Evolutionary conservation across 164 flowering plant genomes (phyloP), one percentile per base, ranked within the genome.

Genomic region (Vitis rotundifolia): DNA sequence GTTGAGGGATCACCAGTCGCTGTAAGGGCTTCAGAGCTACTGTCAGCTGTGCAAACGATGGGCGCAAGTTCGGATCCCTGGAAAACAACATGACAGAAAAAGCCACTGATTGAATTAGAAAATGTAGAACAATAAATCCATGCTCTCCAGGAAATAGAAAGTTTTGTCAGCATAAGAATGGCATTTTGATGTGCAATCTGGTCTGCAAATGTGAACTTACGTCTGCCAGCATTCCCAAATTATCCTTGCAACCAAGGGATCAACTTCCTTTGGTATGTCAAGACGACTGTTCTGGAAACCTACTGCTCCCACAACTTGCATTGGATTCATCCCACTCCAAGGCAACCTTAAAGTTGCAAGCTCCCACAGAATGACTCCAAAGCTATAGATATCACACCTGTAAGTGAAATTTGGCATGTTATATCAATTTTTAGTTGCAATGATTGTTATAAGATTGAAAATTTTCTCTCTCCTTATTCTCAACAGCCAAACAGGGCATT

Each of bases 271-370:
- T 31, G 99, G 93, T 73, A 94, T 91, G 37, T 94, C 99, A 18
- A 91, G 94, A 28, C 96, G 89, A 3, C 91, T 93, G 70, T 92
- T 89, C 76, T 91, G 98, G 78, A 94, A 94, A 61, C 99, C 98
- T 51, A 94, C 99, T 29, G 99, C 99, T 64, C 99, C 99, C 11
- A 96, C 97, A 62, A 96, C 99, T 84, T 96, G 99, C 99, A 96
- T 93, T 8, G 98, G 99, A 71, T 93, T 96, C 99, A 96, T 93
- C 22, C 97, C 99, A 73, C 87, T 93, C 98, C 98, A 96, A 51
- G 99, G 99, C 82, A 93, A 80, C 78, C 87, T 91, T 70, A 92
- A 68, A 18, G 98, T 93, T 16, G 99, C 96, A 72, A 96, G 97
- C 81, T 96, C 99, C 99, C 98, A 96, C 12, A 96, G 76, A 73